Conservation (phyloP, 192 early-diverging fungal species). For the Haplosporangium gracile region DNA sequence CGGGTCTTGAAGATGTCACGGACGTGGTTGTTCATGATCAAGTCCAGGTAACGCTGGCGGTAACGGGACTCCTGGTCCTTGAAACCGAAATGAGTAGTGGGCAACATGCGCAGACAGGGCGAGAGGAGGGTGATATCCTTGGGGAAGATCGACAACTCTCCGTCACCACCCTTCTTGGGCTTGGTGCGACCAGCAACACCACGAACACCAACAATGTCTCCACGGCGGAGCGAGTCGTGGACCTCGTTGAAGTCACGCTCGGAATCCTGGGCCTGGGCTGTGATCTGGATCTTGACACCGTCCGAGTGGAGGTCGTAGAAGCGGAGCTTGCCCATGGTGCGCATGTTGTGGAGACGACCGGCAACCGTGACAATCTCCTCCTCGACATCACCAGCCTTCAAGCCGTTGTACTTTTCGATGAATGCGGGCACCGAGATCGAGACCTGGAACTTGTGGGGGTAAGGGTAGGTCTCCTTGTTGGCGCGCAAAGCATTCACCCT, state of each 20-base stretch:
- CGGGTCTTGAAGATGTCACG: constrained; percentile 95
- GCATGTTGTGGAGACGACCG: constrained; percentile 97
- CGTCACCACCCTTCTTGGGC: constrained; percentile 67
- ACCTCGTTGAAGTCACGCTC: constrained; percentile 82
- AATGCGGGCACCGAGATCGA: constrained; percentile 86
- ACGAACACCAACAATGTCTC: constrained; percentile 95
- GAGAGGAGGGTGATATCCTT: constrained; percentile 87
- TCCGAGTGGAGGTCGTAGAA: constrained; percentile 98
- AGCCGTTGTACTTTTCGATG: constrained; percentile 82
- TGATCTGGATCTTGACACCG: constrained; percentile 94
- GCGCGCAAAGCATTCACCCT: constrained; percentile 86
- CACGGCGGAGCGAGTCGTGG: constrained; percentile 88
- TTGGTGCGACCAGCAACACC: constrained; percentile 95
- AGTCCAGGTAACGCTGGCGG: constrained; percentile 97
- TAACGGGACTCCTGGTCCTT: constrained; percentile 98
- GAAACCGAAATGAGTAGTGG: constrained; percentile 95
- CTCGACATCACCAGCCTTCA: constrained; percentile 78
- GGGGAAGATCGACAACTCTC: constrained; percentile 97
- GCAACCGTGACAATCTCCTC: constrained; percentile 84
- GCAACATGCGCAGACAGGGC: constrained; percentile 96
- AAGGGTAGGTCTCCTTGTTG: constrained; percentile 88
- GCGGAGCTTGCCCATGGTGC: constrained; percentile 90
- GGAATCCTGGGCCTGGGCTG: constrained; percentile 82
- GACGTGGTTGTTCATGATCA: constrained; percentile 98
- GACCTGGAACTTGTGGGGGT: constrained; percentile 99